Base-by-base conservation (phyloP, 257 asterid species). In the Plantago elongata region DNA sequence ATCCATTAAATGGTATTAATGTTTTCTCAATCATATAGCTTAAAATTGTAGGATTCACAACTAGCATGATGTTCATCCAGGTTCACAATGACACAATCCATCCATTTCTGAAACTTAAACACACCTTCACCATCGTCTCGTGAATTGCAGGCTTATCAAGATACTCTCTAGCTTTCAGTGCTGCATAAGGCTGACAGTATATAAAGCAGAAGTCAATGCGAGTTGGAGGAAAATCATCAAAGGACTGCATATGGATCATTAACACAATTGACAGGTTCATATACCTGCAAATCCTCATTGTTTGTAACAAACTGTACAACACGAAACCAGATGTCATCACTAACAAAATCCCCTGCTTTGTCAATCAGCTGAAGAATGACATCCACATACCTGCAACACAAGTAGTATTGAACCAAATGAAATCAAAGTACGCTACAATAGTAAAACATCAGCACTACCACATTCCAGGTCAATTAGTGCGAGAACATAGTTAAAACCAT, bases 311-410 rank as follows among this genome's bases (percentile, higher is more conserved):
- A 90, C 76, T 87, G 97, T 77, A 90, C 97, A 37, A 90, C 97
- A 52, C 97, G 97, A 69, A 90, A 90, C 97, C 97, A 90, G 61
- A 90, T 90, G 77, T 87, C 97, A 76, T 90, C 97, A 78, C 96
- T 85, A 76, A 90, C 97, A 16, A 90, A 90, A 72, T 90, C 97
- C 68, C 97, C 96, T 16, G 97, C 97, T 85, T 90, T 90, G 82
- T 90, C 97, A 79, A 90, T 90, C 84, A 90, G 77, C 82, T 90
- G 97, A 77, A 90, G 97, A 75, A 90, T 81, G 69, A 90, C 97
- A 75, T 90, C 97, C 43, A 90, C 95, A 72, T 90, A 90, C 97
- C 97, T 90, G 78, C 69, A 80, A 56, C 61, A 49, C 57, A 54
- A 45, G 27, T 27, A 17, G 9, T 14, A 50, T 49, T 12, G n/a